Percentiles rank a stretch among this genome's conserved stretches.
Conservation (phyloP, 192 early-diverging fungal species). For the Coemansia reversa region DNA sequence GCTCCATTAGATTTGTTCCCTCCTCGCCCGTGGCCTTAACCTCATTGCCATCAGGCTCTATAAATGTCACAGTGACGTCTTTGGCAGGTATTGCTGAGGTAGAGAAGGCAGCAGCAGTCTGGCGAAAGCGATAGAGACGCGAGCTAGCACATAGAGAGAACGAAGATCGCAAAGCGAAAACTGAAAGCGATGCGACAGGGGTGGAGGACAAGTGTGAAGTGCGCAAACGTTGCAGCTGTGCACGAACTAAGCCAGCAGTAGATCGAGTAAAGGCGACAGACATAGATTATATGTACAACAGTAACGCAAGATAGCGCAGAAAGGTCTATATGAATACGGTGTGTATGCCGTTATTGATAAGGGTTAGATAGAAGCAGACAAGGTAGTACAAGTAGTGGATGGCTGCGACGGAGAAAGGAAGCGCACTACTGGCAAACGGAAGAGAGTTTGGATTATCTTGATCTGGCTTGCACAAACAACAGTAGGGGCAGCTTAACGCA, state of each 20-base stretch:
- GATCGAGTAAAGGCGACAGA: constrained; percentile 2
- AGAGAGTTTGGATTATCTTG: too few species aligned
- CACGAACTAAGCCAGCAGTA: background rate
- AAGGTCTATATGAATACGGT: too few species aligned
- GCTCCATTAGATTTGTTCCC: constrained; percentile 86
- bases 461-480: too few species aligned
- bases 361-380: too few species aligned
- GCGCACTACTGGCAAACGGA: too few species aligned
- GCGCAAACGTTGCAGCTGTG: background rate
- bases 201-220: background rate
- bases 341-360: too few species aligned
- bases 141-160: background rate
- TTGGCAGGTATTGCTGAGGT: constrained; percentile 11
- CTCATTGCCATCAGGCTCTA: constrained; percentile 78
- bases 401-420: too few species aligned
- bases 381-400: too few species aligned
- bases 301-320: too few species aligned
- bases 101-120: background rate
- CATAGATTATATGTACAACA: background rate
- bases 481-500: too few species aligned
- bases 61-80: constrained; percentile 71
- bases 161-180: background rate
- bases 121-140: constrained; percentile 1
- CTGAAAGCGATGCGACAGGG: background rate
- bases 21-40: constrained; percentile 75